phyloP scores from a whole-genome alignment of 345 rosid species.

The Brassica carinata region DNA sequence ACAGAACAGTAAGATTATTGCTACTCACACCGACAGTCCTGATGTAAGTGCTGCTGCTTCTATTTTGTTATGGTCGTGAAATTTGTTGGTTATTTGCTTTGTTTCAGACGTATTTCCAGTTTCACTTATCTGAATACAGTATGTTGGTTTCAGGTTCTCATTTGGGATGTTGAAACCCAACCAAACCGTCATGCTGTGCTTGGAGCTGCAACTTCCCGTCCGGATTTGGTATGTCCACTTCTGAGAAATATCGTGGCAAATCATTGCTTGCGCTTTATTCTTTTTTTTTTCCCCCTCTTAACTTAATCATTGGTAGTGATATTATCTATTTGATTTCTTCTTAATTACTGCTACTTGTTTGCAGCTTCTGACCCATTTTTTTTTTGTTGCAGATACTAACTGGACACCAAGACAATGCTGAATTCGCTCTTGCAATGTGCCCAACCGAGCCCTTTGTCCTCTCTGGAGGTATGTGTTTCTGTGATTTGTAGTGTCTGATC shows the following conservation, averaged over 20 bases:
- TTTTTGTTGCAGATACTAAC: constrained; percentile 73
- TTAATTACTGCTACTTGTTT: constrained; percentile 3
- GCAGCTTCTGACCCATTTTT: constrained; percentile 27
- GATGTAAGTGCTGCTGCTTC: constrained; percentile 57
- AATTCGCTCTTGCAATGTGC: constrained; percentile 99
- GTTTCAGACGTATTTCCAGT: not conserved
- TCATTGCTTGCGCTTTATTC: constrained; percentile 8
- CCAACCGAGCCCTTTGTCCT: constrained; percentile 96
- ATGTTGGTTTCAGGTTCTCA: constrained; percentile 66
- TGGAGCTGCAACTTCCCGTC: constrained; percentile 93
- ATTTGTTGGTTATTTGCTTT: not conserved
- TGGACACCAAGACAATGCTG: constrained; percentile 99
- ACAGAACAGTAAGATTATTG: constrained; percentile 87
- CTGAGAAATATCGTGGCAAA: not conserved
- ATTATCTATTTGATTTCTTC: not conserved
- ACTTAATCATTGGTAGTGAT: not conserved
- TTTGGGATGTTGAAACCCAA: constrained; percentile 99
- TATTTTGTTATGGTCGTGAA: constrained; percentile 7
- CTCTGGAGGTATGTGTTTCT: constrained; percentile 83
- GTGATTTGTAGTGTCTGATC: not conserved
- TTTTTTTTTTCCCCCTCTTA: not conserved
- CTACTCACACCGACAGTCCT: constrained; percentile 99
- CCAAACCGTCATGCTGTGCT: constrained; percentile 98
- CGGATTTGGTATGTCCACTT: constrained; percentile 71
- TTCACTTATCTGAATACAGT: constrained; percentile 16